A percentile compares a stretch with the other conserved stretches of the same genome.
Conservation (phyloP, 1,139 yeast genomes). For the Candida pseudoviswanathii region DNA sequence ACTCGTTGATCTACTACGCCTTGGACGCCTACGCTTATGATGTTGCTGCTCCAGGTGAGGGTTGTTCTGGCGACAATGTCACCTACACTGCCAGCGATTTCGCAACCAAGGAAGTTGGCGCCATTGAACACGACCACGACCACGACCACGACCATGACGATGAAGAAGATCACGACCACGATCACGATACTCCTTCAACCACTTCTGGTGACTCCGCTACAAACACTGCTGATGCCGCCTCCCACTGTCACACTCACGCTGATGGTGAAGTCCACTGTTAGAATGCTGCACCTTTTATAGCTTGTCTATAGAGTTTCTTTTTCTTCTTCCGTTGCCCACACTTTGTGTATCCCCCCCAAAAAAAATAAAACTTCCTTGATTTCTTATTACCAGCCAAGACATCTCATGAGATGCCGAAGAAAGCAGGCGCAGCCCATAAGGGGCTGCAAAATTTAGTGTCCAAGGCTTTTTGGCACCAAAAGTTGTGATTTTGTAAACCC, state of each 20-base stretch:
- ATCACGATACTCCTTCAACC: slow-evolving; percentile 7
- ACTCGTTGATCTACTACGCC: slow-evolving; percentile 21
- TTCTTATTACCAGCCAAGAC: no score
- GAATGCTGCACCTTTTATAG: no score
- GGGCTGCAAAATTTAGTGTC: no score
- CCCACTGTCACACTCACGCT: slow-evolving; percentile 24
- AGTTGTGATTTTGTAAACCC: no score
- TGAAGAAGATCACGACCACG: slow-evolving; percentile 5
- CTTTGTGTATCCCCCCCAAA: no score
- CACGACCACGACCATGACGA: slow-evolving; percentile 5
- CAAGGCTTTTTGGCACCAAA: no score
- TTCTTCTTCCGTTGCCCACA: no score
- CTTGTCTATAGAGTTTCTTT: no score
- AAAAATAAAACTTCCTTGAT: no score
- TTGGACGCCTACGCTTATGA: slow-evolving; percentile 26
- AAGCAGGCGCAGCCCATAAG: no score
- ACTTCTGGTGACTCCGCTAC: slow-evolving; percentile 9
- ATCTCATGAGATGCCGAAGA: no score
- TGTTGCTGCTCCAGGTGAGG: slow-evolving; percentile 23
- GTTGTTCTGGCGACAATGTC: slow-evolving; percentile 19
- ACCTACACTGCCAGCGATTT: not conserved
- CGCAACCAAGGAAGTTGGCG: not conserved
- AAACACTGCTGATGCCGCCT: slow-evolving; percentile 6
- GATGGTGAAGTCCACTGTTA: slow-evolving; percentile 23
- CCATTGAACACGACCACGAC: slow-evolving; percentile 2